phyloP scores from a whole-genome alignment of 768 basidiomycete genomes.

The Leccinum truebloodii region DNA sequence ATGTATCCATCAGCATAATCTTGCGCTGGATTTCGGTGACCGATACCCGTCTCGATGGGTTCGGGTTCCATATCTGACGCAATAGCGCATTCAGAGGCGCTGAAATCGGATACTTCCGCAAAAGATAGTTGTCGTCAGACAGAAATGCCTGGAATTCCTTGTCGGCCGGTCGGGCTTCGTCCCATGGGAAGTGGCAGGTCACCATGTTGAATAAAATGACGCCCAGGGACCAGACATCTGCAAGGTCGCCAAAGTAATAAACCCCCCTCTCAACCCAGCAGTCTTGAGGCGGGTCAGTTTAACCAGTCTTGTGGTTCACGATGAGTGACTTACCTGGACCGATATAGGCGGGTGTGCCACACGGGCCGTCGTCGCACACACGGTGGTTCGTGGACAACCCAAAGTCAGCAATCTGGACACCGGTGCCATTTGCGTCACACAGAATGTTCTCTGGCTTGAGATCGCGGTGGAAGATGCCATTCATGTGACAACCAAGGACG shows the following conservation, averaged over 20 bases:
- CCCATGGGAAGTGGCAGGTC: constrained; percentile 42
- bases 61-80: constrained; percentile 12
- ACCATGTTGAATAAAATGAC: constrained; percentile 86
- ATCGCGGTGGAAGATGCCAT: too few relatives aligned
- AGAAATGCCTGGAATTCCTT: constrained; percentile 8
- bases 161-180: constrained; percentile 9
- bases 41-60: constrained; percentile 10
- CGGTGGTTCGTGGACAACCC: too few relatives aligned
- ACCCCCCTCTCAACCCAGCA: constrained; percentile 47
- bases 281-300: constrained; percentile 42
- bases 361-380: too few relatives aligned
- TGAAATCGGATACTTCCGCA: constrained; percentile 12
- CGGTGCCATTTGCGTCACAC: too few relatives aligned
- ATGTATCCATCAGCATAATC: constrained; percentile 15
- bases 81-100: not conserved
- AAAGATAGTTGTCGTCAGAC: not conserved
- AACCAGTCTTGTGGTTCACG: too few relatives aligned
- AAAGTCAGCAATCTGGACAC: too few relatives aligned
- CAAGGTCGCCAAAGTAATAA: constrained; percentile 23
- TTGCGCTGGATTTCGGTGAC: constrained; percentile 13
- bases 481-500: too few relatives aligned
- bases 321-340: too few relatives aligned
- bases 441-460: too few relatives aligned
- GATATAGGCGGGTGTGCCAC: too few relatives aligned
- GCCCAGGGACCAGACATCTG: constrained; percentile 72